Evolutionary conservation across 768 basidiomycete species (phyloP).

Genomic region (Psilocybe azurescens): DNA sequence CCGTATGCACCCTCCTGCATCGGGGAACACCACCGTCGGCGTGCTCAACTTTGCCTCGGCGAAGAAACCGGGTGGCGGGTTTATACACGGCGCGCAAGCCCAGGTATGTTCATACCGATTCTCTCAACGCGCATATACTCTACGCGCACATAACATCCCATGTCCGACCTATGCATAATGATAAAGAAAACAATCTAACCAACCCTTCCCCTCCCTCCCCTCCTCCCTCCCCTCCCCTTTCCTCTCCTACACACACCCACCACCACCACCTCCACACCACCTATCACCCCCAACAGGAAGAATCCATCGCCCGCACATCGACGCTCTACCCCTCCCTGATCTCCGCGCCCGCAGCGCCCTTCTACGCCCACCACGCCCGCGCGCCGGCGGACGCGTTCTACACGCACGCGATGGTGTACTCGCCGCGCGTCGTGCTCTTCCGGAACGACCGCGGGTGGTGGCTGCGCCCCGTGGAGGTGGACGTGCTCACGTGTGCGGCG

Average conservation of each 20-base stretch:
- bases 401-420: slow-evolving; percentile 78
- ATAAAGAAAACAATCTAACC: too few relatives aligned
- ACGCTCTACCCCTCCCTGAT: slow-evolving; percentile 70
- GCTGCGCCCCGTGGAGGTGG: slow-evolving; percentile 59
- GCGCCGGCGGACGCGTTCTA: slow-evolving; percentile 63
- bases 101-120: slow-evolving; percentile 38
- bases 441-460: slow-evolving; percentile 64
- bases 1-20: background rate
- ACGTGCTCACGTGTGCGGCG: slow-evolving; percentile 72
- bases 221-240: background rate
- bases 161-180: too few relatives aligned
- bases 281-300: slow-evolving; percentile 44
- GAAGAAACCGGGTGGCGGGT: slow-evolving; percentile 77
- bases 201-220: background rate
- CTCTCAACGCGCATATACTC: too few relatives aligned
- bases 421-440: slow-evolving; percentile 64
- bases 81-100: slow-evolving; percentile 71
- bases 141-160: too few relatives aligned
- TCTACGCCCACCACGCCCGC: slow-evolving; percentile 61
- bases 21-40: slow-evolving; percentile 40
- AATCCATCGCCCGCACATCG: slow-evolving; percentile 78
- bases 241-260: too few relatives aligned
- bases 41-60: slow-evolving; percentile 80
- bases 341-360: slow-evolving; percentile 54
- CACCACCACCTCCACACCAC: too few relatives aligned